Conservation (phyloP, 805 yeast genomes). For the Candida mattraensis region DNA sequence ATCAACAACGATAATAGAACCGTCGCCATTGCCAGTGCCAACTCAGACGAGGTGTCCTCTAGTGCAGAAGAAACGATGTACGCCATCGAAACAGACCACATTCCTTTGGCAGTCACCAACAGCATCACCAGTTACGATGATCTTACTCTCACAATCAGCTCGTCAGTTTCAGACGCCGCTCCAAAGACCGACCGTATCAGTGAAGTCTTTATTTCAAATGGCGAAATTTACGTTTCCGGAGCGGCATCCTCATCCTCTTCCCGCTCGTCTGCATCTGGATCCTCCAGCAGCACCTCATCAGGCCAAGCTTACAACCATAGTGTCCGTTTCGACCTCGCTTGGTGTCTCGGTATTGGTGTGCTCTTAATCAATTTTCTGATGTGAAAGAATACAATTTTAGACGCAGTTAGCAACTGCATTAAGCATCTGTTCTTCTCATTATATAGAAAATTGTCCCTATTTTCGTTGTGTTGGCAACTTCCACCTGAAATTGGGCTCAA, state of each 20-base stretch:
- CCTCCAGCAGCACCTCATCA: slow-evolving; percentile 7
- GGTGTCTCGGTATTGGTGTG: slow-evolving; percentile 1
- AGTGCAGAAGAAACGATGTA: slow-evolving; percentile 10
- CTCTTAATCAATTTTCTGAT: slow-evolving; percentile 7
- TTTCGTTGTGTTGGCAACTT: slow-evolving; percentile 23
- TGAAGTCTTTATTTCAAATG: slow-evolving; percentile 28
- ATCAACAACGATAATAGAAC: slow-evolving; percentile 58
- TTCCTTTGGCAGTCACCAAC: slow-evolving; percentile 33
- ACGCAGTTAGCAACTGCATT: background rate
- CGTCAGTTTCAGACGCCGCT: background rate
- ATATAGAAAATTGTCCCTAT: slow-evolving; percentile 1
- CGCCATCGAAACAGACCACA: slow-evolving; percentile 29
- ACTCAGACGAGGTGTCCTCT: background rate
- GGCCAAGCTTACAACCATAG: slow-evolving; percentile 2
- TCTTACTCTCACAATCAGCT: slow-evolving; percentile 29
- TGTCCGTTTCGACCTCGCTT: slow-evolving; percentile 2
- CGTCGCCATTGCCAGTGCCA: slow-evolving; percentile 58
- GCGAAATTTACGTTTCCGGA: slow-evolving; percentile 28
- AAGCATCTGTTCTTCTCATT: background rate
- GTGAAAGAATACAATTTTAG: background rate
- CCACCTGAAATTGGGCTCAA: slow-evolving; percentile 19
- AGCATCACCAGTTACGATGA: slow-evolving; percentile 21
- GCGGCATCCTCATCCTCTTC: slow-evolving; percentile 3
- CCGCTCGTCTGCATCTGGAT: slow-evolving; percentile 12
- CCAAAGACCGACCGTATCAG: slow-evolving; percentile 17